Conservation (phyloP, 2,329 filamentous ascomycete genomes). For the Ceratocystis huliohia region DNA sequence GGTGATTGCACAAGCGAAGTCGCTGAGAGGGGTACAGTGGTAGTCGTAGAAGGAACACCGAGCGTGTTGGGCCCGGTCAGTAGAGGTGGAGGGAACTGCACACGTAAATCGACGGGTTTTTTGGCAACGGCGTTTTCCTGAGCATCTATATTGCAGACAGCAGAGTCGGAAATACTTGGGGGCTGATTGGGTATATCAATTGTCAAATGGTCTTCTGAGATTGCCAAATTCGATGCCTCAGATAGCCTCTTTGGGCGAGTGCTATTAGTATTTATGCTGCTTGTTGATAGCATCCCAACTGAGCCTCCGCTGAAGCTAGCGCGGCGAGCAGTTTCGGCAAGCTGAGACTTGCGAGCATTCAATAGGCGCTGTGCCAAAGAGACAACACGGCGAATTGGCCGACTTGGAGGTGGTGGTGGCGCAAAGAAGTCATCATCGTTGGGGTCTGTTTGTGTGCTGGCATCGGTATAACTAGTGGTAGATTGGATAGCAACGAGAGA, state of each 20-base stretch:
- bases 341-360: constrained; percentile 32
- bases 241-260: constrained; percentile 8
- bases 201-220: constrained; percentile 3
- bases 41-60: constrained; percentile 27
- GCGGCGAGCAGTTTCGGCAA: constrained; percentile 28
- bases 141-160: background rate
- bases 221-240: background rate
- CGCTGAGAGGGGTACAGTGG: constrained; percentile 37
- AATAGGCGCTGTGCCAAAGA: constrained; percentile 42
- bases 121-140: constrained; percentile 19
- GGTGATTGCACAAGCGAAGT: constrained; percentile 39
- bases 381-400: constrained; percentile 38
- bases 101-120: constrained; percentile 36
- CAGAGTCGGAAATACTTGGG: background rate
- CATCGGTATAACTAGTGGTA: constrained; percentile 36
- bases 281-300: constrained; percentile 8
- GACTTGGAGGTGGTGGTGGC: constrained; percentile 28
- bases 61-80: constrained; percentile 33
- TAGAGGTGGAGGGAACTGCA: constrained; percentile 44
- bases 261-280: constrained; percentile 10
- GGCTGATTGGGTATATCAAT: background rate
- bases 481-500: constrained; percentile 3
- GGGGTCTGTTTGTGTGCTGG: constrained; percentile 42
- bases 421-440: constrained; percentile 43
- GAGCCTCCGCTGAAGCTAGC: constrained; percentile 1